Percentiles rank a stretch among this genome's conserved stretches.
These are phyloP conservation scores for Apiotrichum porosum DNA, from an alignment of 1,284 basidiomycete species.

Conservation along the genomic window DNA sequence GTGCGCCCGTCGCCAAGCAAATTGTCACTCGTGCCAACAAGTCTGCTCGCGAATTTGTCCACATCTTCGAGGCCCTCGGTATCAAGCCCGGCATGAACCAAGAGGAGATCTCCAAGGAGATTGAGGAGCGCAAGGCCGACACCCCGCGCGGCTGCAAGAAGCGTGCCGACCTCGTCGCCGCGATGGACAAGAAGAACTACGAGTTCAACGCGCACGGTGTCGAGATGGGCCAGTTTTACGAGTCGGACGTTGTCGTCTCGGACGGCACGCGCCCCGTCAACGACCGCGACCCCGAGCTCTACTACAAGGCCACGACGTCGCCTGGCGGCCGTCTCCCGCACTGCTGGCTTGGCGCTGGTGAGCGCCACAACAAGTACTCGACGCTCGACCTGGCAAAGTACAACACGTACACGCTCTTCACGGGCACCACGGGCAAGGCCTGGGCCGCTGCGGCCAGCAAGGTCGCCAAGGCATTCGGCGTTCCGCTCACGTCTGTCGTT, in stretches of 20 bases:
- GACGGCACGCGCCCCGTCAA: conserved; percentile 11
- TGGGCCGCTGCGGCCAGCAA: conserved; percentile 5
- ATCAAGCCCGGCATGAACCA: conserved; percentile 13
- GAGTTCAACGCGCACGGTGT: conserved; percentile 19
- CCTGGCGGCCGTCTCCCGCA: conserved; percentile 14
- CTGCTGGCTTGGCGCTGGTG: conserved; percentile 13
- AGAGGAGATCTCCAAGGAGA: conserved; percentile 13
- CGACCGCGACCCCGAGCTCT: conserved; percentile 11
- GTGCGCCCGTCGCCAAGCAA: conserved; percentile 15
- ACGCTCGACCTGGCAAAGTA: conserved; percentile 13
- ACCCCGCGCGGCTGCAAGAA: conserved; percentile 8
- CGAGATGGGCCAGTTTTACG: conserved; percentile 18
- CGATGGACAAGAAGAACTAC: conserved; percentile 17
- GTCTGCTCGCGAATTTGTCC: conserved; percentile 12
- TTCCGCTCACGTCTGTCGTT: conserved; percentile 7
- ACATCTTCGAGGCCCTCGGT: conserved; percentile 16
- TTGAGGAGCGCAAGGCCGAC: conserved; percentile 17
- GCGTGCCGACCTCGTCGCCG: conserved; percentile 11
- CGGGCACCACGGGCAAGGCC: conserved; percentile 3
- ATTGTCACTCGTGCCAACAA: conserved; percentile 19
- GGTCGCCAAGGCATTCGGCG: neutral
- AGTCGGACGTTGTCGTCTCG: conserved; percentile 1
- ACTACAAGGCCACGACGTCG: conserved; percentile 6
- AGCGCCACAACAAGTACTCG: conserved; percentile 1
- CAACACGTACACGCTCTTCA: conserved; percentile 9